A percentile compares a stretch with the other conserved stretches of the same genome.
phyloP scores from a whole-genome alignment of 2,329 filamentous ascomycete species.

The Tolypocladium tropicale region DNA sequence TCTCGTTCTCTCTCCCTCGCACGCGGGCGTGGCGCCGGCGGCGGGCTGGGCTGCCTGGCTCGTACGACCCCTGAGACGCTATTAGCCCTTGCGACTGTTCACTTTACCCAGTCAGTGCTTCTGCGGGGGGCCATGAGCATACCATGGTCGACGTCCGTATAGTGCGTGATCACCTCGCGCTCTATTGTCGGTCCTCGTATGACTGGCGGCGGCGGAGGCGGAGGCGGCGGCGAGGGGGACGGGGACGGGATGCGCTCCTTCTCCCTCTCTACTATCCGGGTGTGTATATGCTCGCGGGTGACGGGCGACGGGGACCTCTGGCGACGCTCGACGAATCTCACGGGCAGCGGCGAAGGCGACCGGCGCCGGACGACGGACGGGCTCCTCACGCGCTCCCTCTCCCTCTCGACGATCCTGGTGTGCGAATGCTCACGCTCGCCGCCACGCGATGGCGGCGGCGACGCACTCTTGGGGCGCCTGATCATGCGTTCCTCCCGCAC shows the following conservation, averaged over 20 bases:
- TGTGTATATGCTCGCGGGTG: slow-evolving; percentile 35
- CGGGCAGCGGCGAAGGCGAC: slow-evolving; percentile 16
- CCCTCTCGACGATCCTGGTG: slow-evolving; percentile 27
- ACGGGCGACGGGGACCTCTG: slow-evolving; percentile 26
- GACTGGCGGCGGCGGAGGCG: slow-evolving; percentile 52
- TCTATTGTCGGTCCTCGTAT: slow-evolving; percentile 73
- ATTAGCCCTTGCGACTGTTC: neutral
- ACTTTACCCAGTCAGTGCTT: neutral
- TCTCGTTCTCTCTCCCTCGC: slow-evolving; percentile 26
- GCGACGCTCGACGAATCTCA: slow-evolving; percentile 26
- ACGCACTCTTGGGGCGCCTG: slow-evolving; percentile 31
- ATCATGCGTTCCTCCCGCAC: slow-evolving; percentile 33
- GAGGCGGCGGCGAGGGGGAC: slow-evolving; percentile 46
- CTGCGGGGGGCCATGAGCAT: slow-evolving; percentile 7
- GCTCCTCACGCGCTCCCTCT: slow-evolving; percentile 27
- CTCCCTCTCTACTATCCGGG: slow-evolving; percentile 39
- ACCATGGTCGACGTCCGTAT: slow-evolving; percentile 82
- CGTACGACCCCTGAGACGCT: slow-evolving; percentile 31
- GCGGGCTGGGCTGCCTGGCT: slow-evolving; percentile 32
- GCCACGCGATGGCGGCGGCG: slow-evolving; percentile 21
- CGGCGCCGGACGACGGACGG: slow-evolving; percentile 21
- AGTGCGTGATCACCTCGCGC: slow-evolving; percentile 82
- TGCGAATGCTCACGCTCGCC: slow-evolving; percentile 23
- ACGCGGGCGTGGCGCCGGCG: slow-evolving; percentile 38
- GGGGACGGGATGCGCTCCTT: slow-evolving; percentile 31